Evolutionary conservation across 306 rosid species (phyloP), one percentile per base, ranked within the genome.

Genomic region (Trifolium fragiferum): DNA sequence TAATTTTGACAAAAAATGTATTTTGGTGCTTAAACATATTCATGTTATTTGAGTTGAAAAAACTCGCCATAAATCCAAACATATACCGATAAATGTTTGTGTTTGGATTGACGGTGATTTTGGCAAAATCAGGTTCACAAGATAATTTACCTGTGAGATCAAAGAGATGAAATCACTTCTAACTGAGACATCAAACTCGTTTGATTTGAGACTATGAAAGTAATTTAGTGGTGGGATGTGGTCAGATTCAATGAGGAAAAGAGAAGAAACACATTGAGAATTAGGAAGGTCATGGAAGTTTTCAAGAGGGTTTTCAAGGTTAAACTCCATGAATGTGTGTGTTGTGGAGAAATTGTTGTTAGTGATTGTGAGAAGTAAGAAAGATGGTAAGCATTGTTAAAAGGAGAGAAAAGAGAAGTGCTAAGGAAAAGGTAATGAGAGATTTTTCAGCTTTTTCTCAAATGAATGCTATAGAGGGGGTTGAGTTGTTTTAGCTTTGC

Each of bases 271-370:
- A 3, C 79, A 19, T 37, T 91, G 87, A 38, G 72, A 83, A 57
- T 57, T 23, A 68, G 76, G 86, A 49, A 73, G 82, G 47, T 78
- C 77, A 16, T 82, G 83, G 78, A 73, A 81, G 78, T 85, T 72
- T 27, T 84, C 83, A 2, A 90, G 79, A 69, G 98, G 98, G 91
- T 91, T 89, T 84, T 93, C 96, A 11, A 88, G 97, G 83, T 91
- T 90, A 85, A 88, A 88, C 78, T 93, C 98, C 98, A 94, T 94
- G 70, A 81, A 73, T 7, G 50, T 16, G 64, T 33, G 60, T 11
- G 2, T 27, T 51, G 33, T 15, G 75, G 75, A 38, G 67, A 20
- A 41, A 41, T 10, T 25, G 21, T 43, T 23, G 64, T 64, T 73
- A 80, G 62, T 43, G 79, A 21, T 46, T 10, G 9, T 70, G 82